A percentile compares a stretch with the other conserved stretches of the same genome.
Evolutionary conservation across 2,329 filamentous ascomycete species (phyloP).

Genomic region (Nothomitra cinnamomea): DNA sequence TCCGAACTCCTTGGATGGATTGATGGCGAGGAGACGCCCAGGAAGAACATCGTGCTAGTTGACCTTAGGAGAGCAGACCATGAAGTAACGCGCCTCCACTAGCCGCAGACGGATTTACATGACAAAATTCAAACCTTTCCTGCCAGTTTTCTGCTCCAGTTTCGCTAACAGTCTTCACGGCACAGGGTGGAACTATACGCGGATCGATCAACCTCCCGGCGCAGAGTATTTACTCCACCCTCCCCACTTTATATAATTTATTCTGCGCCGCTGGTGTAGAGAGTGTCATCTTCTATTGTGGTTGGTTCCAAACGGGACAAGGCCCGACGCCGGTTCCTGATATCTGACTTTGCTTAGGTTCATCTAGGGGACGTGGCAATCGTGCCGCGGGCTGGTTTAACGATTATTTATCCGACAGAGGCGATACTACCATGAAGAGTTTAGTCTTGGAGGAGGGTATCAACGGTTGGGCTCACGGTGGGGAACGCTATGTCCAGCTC

Average conservation of each 20-base stretch:
- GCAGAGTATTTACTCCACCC: slow-evolving; percentile 35
- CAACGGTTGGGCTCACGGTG: slow-evolving; percentile 35
- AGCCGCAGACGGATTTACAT: too few relatives aligned
- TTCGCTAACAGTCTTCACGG: neutral
- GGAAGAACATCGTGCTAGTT: slow-evolving; percentile 30
- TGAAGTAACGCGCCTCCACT: too few relatives aligned
- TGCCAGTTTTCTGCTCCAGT: too few relatives aligned
- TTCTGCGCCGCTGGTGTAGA: slow-evolving; percentile 32
- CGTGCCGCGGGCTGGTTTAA: slow-evolving; percentile 38
- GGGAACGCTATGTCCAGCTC: slow-evolving; percentile 28
- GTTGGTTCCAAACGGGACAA: slow-evolving; percentile 18
- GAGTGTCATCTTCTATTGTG: slow-evolving; percentile 35
- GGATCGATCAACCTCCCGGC: slow-evolving; percentile 41
- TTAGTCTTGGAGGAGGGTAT: slow-evolving; percentile 34
- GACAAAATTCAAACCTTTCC: too few relatives aligned
- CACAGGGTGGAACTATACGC: slow-evolving; percentile 41
- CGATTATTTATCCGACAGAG: slow-evolving; percentile 30
- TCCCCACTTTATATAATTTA: slow-evolving; percentile 31
- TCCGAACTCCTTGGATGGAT: slow-evolving; percentile 23
- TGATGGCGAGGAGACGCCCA: slow-evolving; percentile 14
- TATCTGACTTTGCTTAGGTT: slow-evolving; percentile 28
- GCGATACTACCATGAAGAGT: slow-evolving; percentile 28
- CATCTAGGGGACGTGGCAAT: slow-evolving; percentile 35
- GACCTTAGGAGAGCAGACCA: slow-evolving; percentile 38
- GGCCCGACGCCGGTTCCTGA: too few relatives aligned